These are phyloP conservation scores for Gastrolobium villosum DNA, from an alignment of 306 rosid genomes.

Conservation along the genomic window DNA sequence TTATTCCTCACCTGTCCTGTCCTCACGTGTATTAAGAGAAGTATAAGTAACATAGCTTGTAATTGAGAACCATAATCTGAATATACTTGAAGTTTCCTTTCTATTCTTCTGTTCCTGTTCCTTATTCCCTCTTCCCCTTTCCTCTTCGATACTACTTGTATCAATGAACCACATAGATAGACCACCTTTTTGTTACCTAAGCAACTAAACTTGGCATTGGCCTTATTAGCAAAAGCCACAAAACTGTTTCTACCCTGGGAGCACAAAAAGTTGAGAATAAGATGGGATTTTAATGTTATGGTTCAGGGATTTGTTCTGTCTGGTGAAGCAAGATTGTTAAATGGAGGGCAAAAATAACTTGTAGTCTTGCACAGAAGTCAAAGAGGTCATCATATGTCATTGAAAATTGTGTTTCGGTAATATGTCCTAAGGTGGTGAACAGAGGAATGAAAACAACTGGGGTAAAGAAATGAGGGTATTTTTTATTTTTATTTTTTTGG, in stretches of 20 bases:
- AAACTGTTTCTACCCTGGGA: not conserved
- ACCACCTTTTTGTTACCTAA: not conserved
- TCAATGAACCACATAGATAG: not conserved
- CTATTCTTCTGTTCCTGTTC: no score
- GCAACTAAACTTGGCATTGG: not conserved
- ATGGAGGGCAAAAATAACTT: not conserved
- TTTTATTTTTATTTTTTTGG: not conserved
- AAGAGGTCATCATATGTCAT: not conserved
- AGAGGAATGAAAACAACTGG: not conserved
- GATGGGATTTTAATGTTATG: constrained; percentile 3
- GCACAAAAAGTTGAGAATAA: not conserved
- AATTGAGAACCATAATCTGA: no score
- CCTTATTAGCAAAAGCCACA: not conserved
- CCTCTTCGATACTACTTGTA: no score
- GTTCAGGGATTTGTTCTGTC: not conserved
- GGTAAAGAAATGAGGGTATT: not conserved
- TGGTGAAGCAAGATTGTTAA: constrained; percentile 25
- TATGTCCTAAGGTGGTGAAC: not conserved
- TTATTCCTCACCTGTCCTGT: no score
- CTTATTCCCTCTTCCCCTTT: no score
- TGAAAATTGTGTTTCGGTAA: constrained; percentile 7
- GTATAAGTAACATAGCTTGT: no score
- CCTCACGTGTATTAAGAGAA: no score
- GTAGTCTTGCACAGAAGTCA: not conserved
- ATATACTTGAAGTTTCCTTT: no score